Evolutionary conservation across 2,329 filamentous ascomycete species (phyloP), one percentile per base, ranked within the genome.

Genomic region (Diaporthe helianthi): DNA sequence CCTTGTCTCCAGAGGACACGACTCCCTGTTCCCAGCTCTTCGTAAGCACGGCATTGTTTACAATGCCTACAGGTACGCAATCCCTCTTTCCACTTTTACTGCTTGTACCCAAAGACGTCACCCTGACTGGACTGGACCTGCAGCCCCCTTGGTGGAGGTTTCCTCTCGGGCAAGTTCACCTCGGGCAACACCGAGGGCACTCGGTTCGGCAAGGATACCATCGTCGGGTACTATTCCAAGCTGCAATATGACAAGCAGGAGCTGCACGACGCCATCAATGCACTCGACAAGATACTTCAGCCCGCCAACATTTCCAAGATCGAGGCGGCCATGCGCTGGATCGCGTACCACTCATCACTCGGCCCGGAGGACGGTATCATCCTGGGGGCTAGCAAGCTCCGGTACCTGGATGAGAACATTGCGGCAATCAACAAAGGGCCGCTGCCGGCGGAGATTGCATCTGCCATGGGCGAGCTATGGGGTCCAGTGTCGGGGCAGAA

Each of bases 71-170:
- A 66, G 63, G 63, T 66, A 52, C 22, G 63, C 47, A 38, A 44
- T 44, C 19, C 19, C 38, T 15, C 47, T 19, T 17, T 31, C 19
- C 38, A 8, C 47, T 19, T 17, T 31, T 46, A n/a, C 15, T 36
- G 60, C 44, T 17, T 29, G 13, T 7, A 5, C 15, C 38, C n/a
- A 17, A 38, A 49, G 12, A 64, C 26, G 9, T 38, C 15, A 12
- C 6, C 38, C 60, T 64, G 26, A 64, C 41, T 13, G 19, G 26
- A 64, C 41, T 13, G 19, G 22, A n/a, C 26, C 29, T 65, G 49
- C 53, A 73, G 73, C 51, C 71, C 72, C 9, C 68, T 69, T 13
- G 73, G 36, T 22, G 69, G 71, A 49, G 73, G 72, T 22, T 73
- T 74, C 65, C 68, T 74, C 15, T 58, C 68, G 9, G 73, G 73